Evolutionary conservation across 2,329 filamentous ascomycete genomes (phyloP).

Genomic region (Microdochium nivale): DNA sequence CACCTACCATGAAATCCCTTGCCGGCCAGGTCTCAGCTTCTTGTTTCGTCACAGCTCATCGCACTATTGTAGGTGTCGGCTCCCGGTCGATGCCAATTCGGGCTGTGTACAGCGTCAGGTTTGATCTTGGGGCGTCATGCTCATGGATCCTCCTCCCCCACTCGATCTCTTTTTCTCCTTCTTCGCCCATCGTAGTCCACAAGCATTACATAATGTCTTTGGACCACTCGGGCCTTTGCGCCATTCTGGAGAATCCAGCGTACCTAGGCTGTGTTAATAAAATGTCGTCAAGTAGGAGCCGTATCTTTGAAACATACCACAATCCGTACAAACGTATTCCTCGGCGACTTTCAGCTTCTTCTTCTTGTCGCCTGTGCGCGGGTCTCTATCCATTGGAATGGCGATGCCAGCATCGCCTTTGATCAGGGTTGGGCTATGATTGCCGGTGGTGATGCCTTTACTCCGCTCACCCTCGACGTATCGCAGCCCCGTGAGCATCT

Average conservation of each 20-base stretch:
- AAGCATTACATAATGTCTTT: slow-evolving; percentile 94
- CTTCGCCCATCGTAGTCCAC: slow-evolving; percentile 68
- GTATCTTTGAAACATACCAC: slow-evolving; percentile 46
- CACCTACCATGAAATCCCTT: too few species aligned
- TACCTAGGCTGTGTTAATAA: slow-evolving; percentile 37
- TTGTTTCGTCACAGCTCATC: too few species aligned
- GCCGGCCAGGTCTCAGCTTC: too few species aligned
- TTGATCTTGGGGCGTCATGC: neutral
- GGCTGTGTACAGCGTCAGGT: neutral
- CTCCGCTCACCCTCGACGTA: slow-evolving; percentile 87
- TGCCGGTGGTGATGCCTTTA: slow-evolving; percentile 78
- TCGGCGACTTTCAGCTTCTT: slow-evolving; percentile 76
- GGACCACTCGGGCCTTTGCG: slow-evolving; percentile 86
- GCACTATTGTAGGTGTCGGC: too few species aligned
- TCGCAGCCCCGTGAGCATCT: slow-evolving; percentile 82
- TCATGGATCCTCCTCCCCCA: neutral
- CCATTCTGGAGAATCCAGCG: slow-evolving; percentile 91
- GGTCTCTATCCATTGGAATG: slow-evolving; percentile 72
- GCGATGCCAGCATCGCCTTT: slow-evolving; percentile 81
- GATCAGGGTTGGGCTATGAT: slow-evolving; percentile 71
- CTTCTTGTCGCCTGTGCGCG: slow-evolving; percentile 68
- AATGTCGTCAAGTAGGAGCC: neutral
- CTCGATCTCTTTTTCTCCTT: slow-evolving; percentile 64
- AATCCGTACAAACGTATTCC: slow-evolving; percentile 94
- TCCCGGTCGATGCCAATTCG: too few species aligned